These are phyloP conservation scores for Rhizopus delemar DNA, from an alignment of 371 early-diverging fungal species.

Conservation along the genomic window DNA sequence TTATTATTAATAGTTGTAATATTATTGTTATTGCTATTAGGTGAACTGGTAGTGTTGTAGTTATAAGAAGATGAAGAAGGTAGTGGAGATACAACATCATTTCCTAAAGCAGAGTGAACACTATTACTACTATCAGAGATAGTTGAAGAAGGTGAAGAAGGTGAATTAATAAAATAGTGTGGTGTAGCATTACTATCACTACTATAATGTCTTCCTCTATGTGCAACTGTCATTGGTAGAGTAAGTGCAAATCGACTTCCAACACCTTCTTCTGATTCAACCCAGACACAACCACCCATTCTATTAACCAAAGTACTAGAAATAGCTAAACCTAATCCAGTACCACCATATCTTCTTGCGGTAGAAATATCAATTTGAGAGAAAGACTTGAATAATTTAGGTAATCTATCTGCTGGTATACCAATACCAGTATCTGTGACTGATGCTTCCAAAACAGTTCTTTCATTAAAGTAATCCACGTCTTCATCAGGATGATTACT, in stretches of 20 bases:
- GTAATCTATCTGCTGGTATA: constrained; percentile 60
- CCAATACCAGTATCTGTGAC: constrained; percentile 64
- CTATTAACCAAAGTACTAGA: constrained; percentile 59
- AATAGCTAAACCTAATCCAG: constrained; percentile 61
- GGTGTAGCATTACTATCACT: constrained; percentile 22
- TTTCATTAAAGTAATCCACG: constrained; percentile 32
- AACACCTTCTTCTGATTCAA: constrained; percentile 56
- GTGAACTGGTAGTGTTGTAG: background rate
- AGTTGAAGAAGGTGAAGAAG: constrained; percentile 43
- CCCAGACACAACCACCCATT: constrained; percentile 66
- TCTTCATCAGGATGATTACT: constrained; percentile 13
- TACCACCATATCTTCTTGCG: constrained; percentile 59
- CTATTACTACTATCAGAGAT: constrained; percentile 41
- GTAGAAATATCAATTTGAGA: constrained; percentile 65
- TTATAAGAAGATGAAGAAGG: constrained; percentile 8
- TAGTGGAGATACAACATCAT: constrained; percentile 14
- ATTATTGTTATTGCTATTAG: background rate
- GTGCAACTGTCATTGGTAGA: constrained; percentile 51
- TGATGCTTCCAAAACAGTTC: constrained; percentile 55
- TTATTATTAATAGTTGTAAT: background rate
- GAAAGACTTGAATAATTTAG: constrained; percentile 59
- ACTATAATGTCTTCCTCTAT: constrained; percentile 20
- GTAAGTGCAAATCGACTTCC: constrained; percentile 62
- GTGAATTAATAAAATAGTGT: constrained; percentile 29
- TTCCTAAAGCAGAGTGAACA: constrained; percentile 23